A percentile compares a stretch with the other conserved stretches of the same genome.
phyloP scores from a whole-genome alignment of 108 stramenopile genomes.

The Cyclotella cryptica region DNA sequence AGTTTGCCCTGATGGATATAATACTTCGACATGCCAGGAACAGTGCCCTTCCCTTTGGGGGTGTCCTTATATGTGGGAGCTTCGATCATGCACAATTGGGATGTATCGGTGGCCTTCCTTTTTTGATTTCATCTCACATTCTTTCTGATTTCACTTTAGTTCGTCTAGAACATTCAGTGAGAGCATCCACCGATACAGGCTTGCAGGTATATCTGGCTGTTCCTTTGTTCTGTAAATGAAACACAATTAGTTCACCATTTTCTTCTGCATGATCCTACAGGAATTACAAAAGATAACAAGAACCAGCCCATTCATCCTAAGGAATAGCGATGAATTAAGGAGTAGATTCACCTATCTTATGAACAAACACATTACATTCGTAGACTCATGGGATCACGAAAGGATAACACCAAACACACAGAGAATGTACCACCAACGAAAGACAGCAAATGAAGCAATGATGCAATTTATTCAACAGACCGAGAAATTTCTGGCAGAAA shows the following conservation, averaged over 20 bases:
- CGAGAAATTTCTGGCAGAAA: background rate
- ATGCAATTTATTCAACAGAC: constrained; percentile 3
- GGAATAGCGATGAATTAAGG: background rate
- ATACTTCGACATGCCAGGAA: constrained; percentile 10
- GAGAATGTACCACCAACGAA: constrained; percentile 23
- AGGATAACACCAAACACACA: constrained; percentile 1
- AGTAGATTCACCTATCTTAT: constrained; percentile 2
- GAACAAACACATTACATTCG: constrained; percentile 8
- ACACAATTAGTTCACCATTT: background rate
- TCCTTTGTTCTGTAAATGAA: background rate
- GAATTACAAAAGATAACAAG: constrained; percentile 26
- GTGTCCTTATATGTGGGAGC: constrained; percentile 30
- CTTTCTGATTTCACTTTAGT: constrained; percentile 27
- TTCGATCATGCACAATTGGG: constrained; percentile 31
- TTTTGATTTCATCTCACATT: too few relatives aligned
- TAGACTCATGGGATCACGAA: constrained; percentile 9
- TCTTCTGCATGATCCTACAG: background rate
- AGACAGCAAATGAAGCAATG: constrained; percentile 12
- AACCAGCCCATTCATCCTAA: constrained; percentile 16
- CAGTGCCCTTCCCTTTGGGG: constrained; percentile 26
- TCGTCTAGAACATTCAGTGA: constrained; percentile 11
- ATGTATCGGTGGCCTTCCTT: constrained; percentile 24
- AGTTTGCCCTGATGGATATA: constrained; percentile 22
- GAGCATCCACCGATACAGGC: constrained; percentile 13
- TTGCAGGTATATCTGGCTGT: constrained; percentile 7